Conservation (phyloP, 176 grass and related monocot species). For the Olyra latifolia region DNA sequence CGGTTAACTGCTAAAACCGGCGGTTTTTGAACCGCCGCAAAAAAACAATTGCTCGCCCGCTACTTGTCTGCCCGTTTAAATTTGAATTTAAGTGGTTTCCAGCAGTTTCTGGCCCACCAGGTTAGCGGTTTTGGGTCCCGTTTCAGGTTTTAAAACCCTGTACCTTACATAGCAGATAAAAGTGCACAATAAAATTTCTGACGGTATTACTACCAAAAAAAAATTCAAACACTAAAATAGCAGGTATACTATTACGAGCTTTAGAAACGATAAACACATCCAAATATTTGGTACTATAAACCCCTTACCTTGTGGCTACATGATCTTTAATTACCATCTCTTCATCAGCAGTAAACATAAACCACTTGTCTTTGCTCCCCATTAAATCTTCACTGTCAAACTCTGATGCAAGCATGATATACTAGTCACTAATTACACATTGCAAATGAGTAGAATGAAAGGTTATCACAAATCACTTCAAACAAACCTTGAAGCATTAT, state of each 20-base stretch:
- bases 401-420: slow-evolving; percentile 33
- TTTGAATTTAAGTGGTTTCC: too few species aligned
- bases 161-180: background rate
- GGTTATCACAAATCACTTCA: background rate
- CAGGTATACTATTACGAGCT: background rate
- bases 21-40: too few species aligned
- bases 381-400: slow-evolving; percentile 23
- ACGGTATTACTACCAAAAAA: background rate
- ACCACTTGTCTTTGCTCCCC: slow-evolving; percentile 43
- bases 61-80: too few species aligned
- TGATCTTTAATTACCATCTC: slow-evolving; percentile 43
- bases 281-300: background rate
- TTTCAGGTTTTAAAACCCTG: too few species aligned
- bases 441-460: slow-evolving; percentile 19
- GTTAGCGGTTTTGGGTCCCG: too few species aligned
- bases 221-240: background rate
- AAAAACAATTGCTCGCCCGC: too few species aligned
- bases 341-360: slow-evolving; percentile 43
- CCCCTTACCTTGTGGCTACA: slow-evolving; percentile 36
- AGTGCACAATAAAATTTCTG: slow-evolving; percentile 3
- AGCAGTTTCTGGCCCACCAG: too few species aligned
- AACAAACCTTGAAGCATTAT: slow-evolving; percentile 50
- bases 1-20: too few species aligned
- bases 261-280: slow-evolving; percentile 2
- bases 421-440: slow-evolving; percentile 20